Base-by-base conservation (phyloP, 2,329 filamentous ascomycete species). In the Fusarium armeniacum region DNA sequence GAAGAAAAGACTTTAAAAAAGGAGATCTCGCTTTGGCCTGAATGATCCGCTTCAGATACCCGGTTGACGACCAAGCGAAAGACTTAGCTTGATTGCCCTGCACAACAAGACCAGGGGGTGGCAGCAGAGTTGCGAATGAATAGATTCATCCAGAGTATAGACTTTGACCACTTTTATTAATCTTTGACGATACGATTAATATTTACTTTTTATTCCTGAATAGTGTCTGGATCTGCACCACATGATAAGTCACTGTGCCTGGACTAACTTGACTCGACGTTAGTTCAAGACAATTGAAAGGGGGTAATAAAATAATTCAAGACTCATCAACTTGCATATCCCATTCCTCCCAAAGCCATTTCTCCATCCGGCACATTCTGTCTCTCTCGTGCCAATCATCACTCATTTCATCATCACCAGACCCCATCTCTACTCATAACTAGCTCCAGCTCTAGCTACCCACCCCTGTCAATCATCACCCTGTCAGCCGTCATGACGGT, bases 81-180 rank as follows among this genome's bases (percentile, higher is more conserved):
- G 45, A 32, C 22, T 58, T 69, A 58, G 67, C 62, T 69, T 62
- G 52, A 69, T 70, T 69, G 62, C 67, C 67, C 67, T 71, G 66
- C 58, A 70, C 68, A 41, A 72, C 69, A 46, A 50, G 50, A 47
- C 46, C 41, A 54, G 66, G 66, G 61, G 66, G 61, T 46, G n/a
- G 22, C 24, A 38, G n/a, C 18, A 51, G 24, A 52, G 22, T 28
- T 52, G 16, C 40, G 16, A 46, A 32, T 30, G 58, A 49, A 65
- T 56, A 53, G 59, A 65, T 65, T 28, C 35, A 50, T 43, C 20
- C 20, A 20, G 20, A 20, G 20, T 26, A 33, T 30, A 16, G 56
- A 35, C 66, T 50, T 44, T 67, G 61, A 16, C 33, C 12, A 30
- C 20, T 44, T 58, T 41, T 26, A 56, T 30, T 35, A 53, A 45